These are phyloP conservation scores for Pseudogymnoascus sp. DNA, from an alignment of 2,329 filamentous ascomycete species.

Conservation along the genomic window DNA sequence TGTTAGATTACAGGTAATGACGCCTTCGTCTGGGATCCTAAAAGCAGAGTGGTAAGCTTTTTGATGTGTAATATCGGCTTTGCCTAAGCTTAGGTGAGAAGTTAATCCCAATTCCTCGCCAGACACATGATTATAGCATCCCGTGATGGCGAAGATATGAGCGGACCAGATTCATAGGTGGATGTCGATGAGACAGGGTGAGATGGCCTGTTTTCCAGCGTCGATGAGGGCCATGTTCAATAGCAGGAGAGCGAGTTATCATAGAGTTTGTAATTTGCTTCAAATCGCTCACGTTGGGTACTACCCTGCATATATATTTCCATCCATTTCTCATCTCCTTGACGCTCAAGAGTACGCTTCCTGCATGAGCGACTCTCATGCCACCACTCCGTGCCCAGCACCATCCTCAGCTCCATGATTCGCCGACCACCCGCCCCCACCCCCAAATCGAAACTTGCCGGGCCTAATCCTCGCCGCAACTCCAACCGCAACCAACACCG, in stretches of 20 bases:
- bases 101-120: background rate
- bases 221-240: too few relatives aligned
- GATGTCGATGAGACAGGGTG: too few relatives aligned
- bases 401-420: background rate
- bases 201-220: too few relatives aligned
- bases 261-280: too few relatives aligned
- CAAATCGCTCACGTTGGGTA: too few relatives aligned
- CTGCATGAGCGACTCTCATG: background rate
- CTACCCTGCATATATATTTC: background rate
- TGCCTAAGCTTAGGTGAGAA: background rate
- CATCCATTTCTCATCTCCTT: background rate
- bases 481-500: conserved; percentile 59
- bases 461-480: conserved; percentile 71
- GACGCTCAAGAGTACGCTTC: background rate
- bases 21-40: background rate
- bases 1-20: conserved; percentile 13
- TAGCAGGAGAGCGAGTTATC: too few relatives aligned
- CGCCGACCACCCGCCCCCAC: conserved; percentile 32
- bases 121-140: too few relatives aligned
- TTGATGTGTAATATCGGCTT: background rate
- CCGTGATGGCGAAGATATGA: too few relatives aligned
- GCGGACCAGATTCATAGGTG: background rate
- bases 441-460: conserved; percentile 61
- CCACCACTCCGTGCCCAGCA: background rate
- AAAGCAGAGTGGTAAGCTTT: background rate